A percentile compares a stretch with the other conserved stretches of the same genome.
Evolutionary conservation across 768 basidiomycete genomes (phyloP).

Genomic region (Auricularia cornea): DNA sequence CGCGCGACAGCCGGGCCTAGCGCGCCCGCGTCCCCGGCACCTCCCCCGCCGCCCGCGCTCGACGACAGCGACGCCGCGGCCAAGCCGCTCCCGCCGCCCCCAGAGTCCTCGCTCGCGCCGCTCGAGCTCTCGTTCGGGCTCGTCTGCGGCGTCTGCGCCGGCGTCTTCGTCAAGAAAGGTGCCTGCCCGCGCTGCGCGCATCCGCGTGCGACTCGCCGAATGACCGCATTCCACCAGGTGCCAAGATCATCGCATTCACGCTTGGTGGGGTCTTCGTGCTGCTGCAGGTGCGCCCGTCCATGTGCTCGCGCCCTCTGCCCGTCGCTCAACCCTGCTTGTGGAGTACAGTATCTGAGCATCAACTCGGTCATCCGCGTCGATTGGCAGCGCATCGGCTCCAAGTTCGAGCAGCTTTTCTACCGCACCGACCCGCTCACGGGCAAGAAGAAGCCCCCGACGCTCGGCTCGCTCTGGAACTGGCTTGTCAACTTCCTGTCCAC

Average conservation of each 20-base stretch:
- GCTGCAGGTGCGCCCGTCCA: conserved; percentile 59
- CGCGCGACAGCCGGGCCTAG: conserved; percentile 7
- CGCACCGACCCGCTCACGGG: conserved; percentile 47
- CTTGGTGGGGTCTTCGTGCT: conserved; percentile 89
- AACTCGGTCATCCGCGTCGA: conserved; percentile 66
- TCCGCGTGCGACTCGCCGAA: no score
- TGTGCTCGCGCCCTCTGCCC: background rate
- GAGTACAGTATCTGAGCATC: conserved; percentile 67
- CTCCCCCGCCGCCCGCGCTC: background rate
- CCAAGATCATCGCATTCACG: conserved; percentile 70
- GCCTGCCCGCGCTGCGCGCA: conserved; percentile 25
- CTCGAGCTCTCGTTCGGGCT: conserved; percentile 87
- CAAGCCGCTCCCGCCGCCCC: conserved; percentile 33
- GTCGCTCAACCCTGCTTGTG: background rate
- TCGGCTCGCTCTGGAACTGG: conserved; percentile 58
- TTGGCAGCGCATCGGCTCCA: conserved; percentile 56
- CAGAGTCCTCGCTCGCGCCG: conserved; percentile 64
- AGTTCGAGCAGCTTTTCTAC: conserved; percentile 70
- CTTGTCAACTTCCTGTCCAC: conserved; percentile 77
- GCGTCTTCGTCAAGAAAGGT: conserved; percentile 95
- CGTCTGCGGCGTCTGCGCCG: conserved; percentile 79
- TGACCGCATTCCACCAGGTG: conserved; percentile 34
- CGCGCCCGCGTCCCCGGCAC: conserved; percentile 19
- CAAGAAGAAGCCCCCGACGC: conserved; percentile 48
- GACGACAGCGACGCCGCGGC: background rate